A percentile compares a stretch with the other conserved stretches of the same genome.
phyloP scores from a whole-genome alignment of 805 yeast genomes.

The Yueomyces sinensis region DNA sequence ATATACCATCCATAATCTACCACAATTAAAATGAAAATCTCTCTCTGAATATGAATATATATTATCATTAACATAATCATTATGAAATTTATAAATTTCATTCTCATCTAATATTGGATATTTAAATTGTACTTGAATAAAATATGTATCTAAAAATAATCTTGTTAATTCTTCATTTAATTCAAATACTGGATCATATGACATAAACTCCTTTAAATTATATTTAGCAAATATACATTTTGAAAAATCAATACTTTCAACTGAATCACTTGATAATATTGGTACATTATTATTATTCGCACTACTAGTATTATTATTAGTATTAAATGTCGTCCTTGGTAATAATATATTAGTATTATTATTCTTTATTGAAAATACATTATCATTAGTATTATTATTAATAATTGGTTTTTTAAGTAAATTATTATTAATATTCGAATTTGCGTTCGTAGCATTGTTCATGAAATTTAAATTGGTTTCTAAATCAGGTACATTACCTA shows the following conservation, averaged over 20 bases:
- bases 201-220: constrained; percentile 32
- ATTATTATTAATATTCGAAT: not conserved
- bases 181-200: constrained; percentile 37
- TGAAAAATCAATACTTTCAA: constrained; percentile 28
- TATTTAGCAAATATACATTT: constrained; percentile 33
- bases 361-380: too few species aligned
- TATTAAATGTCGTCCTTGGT: not conserved
- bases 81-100: constrained; percentile 38
- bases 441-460: too few species aligned
- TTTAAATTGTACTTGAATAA: constrained; percentile 41
- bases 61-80: constrained; percentile 32
- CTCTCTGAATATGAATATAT: constrained; percentile 23
- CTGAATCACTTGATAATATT: constrained; percentile 15
- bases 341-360: not conserved
- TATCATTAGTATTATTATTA: not conserved
- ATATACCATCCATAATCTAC: constrained; percentile 43
- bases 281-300: constrained; percentile 2
- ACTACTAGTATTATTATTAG: not conserved
- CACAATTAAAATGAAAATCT: constrained; percentile 37
- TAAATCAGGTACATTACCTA: constrained; percentile 8
- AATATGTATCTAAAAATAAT: constrained; percentile 41
- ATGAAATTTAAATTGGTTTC: not conserved
- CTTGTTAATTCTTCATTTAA: constrained; percentile 37
- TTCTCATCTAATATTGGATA: constrained; percentile 42
- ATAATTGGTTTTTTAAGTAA: not conserved